phyloP scores from a whole-genome alignment of 352 stramenopile genomes.

The Halophytophthora batemanensis region DNA sequence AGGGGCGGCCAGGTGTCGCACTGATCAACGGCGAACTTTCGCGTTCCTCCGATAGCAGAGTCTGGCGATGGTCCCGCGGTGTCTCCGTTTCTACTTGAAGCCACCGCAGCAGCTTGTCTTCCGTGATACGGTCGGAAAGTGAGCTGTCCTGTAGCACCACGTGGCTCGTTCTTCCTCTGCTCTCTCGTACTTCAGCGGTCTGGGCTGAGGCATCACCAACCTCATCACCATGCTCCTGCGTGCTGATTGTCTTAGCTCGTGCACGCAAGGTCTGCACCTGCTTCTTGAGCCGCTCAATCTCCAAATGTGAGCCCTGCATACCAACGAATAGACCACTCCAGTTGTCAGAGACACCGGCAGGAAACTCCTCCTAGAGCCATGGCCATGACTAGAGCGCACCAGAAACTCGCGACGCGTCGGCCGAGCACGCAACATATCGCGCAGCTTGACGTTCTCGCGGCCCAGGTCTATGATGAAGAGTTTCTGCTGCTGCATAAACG shows the following conservation, averaged over 20 bases:
- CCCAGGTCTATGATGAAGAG: conserved; percentile 18
- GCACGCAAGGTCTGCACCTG: conserved; percentile 9
- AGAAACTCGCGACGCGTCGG: conserved; percentile 23
- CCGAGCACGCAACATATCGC: conserved; percentile 24
- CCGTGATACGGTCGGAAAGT: conserved; percentile 21
- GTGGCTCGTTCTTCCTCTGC: background rate
- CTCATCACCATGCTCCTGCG: background rate
- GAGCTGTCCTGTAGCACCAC: conserved; percentile 2
- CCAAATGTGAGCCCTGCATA: conserved; percentile 18
- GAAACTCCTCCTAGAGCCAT: background rate
- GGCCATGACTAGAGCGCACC: conserved; percentile 7
- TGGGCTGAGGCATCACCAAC: background rate
- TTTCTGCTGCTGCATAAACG: conserved; percentile 25
- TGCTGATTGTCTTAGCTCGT: background rate
- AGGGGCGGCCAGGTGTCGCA: conserved; percentile 10
- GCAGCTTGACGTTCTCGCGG: conserved; percentile 28
- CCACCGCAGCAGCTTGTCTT: conserved; percentile 26
- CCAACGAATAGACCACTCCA: background rate
- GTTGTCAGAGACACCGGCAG: background rate
- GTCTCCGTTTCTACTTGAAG: conserved; percentile 20
- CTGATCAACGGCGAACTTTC: background rate
- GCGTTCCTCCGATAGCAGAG: background rate
- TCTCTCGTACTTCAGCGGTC: no score
- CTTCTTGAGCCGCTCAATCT: conserved; percentile 26
- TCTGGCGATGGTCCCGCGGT: background rate